Evolutionary conservation across 2,329 filamentous ascomycete species (phyloP).

Genomic region (Fonsecaea pedrosoi): DNA sequence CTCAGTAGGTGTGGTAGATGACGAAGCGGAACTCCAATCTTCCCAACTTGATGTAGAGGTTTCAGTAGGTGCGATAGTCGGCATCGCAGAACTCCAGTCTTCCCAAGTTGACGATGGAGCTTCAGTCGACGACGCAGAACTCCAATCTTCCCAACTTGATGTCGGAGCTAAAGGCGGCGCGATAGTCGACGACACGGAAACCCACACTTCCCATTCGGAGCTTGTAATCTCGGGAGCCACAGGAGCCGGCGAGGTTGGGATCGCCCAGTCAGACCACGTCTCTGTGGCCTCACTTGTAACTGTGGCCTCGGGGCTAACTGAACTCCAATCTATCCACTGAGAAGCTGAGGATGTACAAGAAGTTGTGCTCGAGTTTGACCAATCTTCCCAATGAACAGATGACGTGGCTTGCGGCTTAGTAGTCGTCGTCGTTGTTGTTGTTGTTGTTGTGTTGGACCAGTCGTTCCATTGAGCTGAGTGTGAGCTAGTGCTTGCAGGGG

Average conservation of each 20-base stretch:
- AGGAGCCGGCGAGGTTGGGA: neutral
- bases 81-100: too few relatives aligned
- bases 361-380: neutral
- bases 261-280: conserved; percentile 9
- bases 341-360: conserved; percentile 1
- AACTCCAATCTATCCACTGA: conserved; percentile 4
- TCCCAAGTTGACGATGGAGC: too few relatives aligned
- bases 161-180: too few relatives aligned
- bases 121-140: neutral
- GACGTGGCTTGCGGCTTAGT: neutral
- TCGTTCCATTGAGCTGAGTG: neutral
- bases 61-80: too few relatives aligned
- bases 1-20: neutral
- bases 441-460: conserved; percentile 7
- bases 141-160: conserved; percentile 8
- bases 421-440: neutral
- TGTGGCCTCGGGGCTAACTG: neutral
- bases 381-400: neutral
- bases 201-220: neutral
- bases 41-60: neutral
- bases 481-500: conserved; percentile 4
- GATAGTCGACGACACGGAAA: too few relatives aligned
- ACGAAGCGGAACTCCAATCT: conserved; percentile 7
- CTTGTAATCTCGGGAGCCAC: conserved; percentile 3
- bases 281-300: neutral